Evolutionary conservation across 106 monocot genomes (phyloP).

Genomic region (Apostasia ramifera): DNA sequence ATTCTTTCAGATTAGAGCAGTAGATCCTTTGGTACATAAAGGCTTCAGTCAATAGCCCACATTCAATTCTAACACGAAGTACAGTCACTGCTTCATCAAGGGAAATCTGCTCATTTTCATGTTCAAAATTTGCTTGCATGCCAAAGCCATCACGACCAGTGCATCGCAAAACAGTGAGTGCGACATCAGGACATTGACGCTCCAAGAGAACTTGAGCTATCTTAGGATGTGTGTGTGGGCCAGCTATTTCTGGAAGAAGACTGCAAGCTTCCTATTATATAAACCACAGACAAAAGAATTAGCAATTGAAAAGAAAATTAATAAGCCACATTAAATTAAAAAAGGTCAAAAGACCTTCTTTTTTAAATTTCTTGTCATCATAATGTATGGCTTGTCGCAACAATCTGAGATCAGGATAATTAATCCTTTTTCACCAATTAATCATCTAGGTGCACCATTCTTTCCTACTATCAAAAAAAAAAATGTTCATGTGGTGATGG

Average conservation of each 20-base stretch:
- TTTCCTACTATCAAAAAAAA: too few relatives aligned
- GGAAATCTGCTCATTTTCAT: conserved; percentile 14
- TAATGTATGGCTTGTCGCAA: too few relatives aligned
- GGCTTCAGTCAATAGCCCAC: conserved; percentile 79
- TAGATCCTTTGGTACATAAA: conserved; percentile 84
- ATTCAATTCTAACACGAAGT: conserved; percentile 74
- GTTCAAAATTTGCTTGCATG: conserved; percentile 23
- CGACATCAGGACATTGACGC: conserved; percentile 62
- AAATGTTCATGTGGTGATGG: too few relatives aligned
- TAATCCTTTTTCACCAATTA: too few relatives aligned
- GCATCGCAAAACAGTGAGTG: conserved; percentile 65
- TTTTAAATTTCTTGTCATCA: too few relatives aligned
- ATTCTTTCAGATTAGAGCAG: conserved; percentile 53
- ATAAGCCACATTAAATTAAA: too few relatives aligned
- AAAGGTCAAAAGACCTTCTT: too few relatives aligned
- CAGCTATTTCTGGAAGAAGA: conserved; percentile 73
- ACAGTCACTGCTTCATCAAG: conserved; percentile 65
- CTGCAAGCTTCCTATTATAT: conserved; percentile 47
- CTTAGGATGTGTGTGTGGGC: conserved; percentile 74
- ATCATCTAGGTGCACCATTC: too few relatives aligned
- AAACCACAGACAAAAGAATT: not conserved
- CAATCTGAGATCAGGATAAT: too few relatives aligned
- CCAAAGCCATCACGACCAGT: conserved; percentile 60
- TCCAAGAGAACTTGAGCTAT: conserved; percentile 82
- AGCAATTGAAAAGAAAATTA: not conserved